These are phyloP conservation scores for Rhexocercosporidium sp. DNA, from an alignment of 2,329 filamentous ascomycete genomes.

Conservation along the genomic window DNA sequence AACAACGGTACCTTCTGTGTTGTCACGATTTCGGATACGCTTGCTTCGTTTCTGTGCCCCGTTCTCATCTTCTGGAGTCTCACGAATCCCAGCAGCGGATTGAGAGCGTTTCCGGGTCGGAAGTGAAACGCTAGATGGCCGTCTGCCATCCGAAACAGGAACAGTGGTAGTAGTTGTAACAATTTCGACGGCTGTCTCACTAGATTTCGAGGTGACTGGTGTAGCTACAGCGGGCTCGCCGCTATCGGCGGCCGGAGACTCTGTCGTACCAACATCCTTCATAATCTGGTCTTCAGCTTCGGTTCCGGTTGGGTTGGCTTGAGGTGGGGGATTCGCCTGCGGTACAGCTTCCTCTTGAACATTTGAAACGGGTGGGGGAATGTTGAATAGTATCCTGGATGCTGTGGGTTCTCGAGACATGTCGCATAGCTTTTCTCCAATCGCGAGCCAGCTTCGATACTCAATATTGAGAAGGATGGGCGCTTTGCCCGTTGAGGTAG, in stretches of 20 bases:
- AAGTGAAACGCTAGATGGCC: conserved; percentile 28
- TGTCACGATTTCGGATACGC: conserved; percentile 65
- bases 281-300: conserved; percentile 36
- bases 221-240: conserved; percentile 26
- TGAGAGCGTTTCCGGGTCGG: conserved; percentile 65
- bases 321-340: not conserved
- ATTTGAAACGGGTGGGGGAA: conserved; percentile 27
- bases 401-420: conserved; percentile 27
- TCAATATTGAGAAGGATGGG: conserved; percentile 29
- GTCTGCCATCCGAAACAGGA: conserved; percentile 29
- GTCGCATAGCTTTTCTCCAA: conserved; percentile 37
- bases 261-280: conserved; percentile 33
- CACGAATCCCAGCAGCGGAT: conserved; percentile 62
- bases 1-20: conserved; percentile 52
- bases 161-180: conserved; percentile 33
- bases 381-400: conserved; percentile 30
- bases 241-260: conserved; percentile 33
- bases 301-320: not conserved
- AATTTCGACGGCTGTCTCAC: conserved; percentile 28
- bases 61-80: conserved; percentile 61
- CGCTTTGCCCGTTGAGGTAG: not conserved
- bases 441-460: conserved; percentile 35
- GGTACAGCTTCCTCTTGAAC: not conserved
- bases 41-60: conserved; percentile 68
- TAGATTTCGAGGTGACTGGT: conserved; percentile 25